phyloP scores from a whole-genome alignment of 352 stramenopile genomes.

The Phytophthora chlamydospora region DNA sequence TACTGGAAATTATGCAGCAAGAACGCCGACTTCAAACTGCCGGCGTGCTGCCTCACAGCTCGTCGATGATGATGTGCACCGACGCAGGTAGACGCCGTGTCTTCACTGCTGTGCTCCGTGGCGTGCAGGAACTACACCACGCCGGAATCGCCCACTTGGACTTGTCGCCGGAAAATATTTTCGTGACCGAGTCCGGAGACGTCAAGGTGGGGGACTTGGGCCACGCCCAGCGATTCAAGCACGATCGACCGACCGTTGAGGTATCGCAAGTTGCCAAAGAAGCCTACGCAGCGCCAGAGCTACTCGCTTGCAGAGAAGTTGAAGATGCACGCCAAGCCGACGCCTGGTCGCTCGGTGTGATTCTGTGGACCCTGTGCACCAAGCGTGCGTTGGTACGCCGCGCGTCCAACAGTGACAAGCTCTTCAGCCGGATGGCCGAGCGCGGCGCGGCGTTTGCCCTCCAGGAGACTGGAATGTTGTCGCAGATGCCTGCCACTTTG shows the following conservation, averaged over 20 bases:
- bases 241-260: conserved; percentile 24
- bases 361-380: conserved; percentile 73
- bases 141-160: conserved; percentile 92
- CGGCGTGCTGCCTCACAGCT: conserved; percentile 27
- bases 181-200: conserved; percentile 86
- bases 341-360: conserved; percentile 73
- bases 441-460: conserved; percentile 34
- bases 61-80: conserved; percentile 42
- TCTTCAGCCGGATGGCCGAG: conserved; percentile 54
- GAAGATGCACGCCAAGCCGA: conserved; percentile 67
- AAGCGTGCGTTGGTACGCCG: conserved; percentile 61
- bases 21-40: conserved; percentile 56
- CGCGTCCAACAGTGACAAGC: conserved; percentile 49
- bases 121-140: conserved; percentile 87
- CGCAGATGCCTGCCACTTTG: conserved; percentile 33
- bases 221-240: conserved; percentile 56
- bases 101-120: conserved; percentile 81
- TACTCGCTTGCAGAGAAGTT: conserved; percentile 36
- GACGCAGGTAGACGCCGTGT: conserved; percentile 47
- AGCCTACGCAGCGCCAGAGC: conserved; percentile 73
- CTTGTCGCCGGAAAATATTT: conserved; percentile 95
- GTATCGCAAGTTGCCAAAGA: conserved; percentile 56
- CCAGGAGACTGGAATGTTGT: conserved; percentile 32
- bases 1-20: conserved; percentile 58
- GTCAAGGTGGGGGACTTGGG: conserved; percentile 92